Evolutionary conservation across 148 eudicot genomes (phyloP), one percentile per base, ranked within the genome.

Genomic region (Vaccinium myrtillus): DNA sequence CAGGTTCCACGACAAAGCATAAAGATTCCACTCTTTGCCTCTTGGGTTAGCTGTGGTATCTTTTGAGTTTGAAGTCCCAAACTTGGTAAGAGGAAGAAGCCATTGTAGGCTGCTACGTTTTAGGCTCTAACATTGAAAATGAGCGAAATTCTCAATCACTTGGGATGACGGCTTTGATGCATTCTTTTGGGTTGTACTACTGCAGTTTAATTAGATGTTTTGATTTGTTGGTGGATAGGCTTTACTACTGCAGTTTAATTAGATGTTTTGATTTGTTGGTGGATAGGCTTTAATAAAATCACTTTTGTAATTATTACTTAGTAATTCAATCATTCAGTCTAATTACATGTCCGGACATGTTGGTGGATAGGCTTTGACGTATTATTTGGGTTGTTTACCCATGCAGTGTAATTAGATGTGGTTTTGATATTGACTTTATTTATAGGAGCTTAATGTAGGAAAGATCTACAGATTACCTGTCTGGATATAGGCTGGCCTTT

Each of bases 301-400:
- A 39, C 39, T 74, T 39, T n/a, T 46, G 77, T 71, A 30, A 14
- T 67, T 43, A 43, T 43, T 43, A 5, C 6, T 0, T 67, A 9
- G 6, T 61, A 1, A 61, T 74, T 39, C 48, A 74, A 18, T 18
- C 21, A 18, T 43, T 48, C n/a, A 43, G 77, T 21, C 30, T 75
- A 46, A n/a, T 46, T 48, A 48, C 12, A 75, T 75, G 78, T 48
- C 54, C 9, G 12, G 78, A 46, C 9, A 46, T 48, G 78, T 75
- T 11, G 6, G 78, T 75, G 14, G 25, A 75, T 48, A n/a, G 50
- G 23, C 50, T 74, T 74, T 74, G 51, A 43, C 16, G 77, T 19
- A 74, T 19, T 74, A 74, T 39, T 74, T 74, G 77, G 77, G 77
- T 19, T 39, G 51, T 74, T 74, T 78, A 51, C 27, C 36, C 12